Evolutionary conservation across 441 rosid species (phyloP).

Genomic region (Dalechampia spathulata): DNA sequence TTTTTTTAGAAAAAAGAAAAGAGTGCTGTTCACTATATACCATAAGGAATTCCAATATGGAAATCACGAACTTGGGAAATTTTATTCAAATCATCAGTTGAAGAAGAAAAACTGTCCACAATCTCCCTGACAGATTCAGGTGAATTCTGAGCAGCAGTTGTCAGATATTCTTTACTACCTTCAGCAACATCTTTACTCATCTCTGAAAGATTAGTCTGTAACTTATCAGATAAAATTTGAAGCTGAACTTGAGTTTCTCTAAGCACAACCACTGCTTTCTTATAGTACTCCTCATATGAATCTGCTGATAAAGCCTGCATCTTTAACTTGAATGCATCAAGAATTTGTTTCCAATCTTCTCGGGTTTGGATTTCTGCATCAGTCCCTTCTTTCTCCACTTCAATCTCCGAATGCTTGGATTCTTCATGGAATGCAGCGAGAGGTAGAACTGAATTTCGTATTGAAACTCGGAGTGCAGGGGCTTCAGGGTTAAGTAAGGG

Average conservation of each 20-base stretch:
- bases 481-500: too few relatives aligned
- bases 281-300: conserved; percentile 58
- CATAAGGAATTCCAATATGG: conserved; percentile 89
- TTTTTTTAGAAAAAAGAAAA: not conserved
- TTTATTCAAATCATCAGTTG: conserved; percentile 54
- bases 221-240: conserved; percentile 71
- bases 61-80: conserved; percentile 62
- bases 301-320: conserved; percentile 70
- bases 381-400: conserved; percentile 52
- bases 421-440: too few relatives aligned
- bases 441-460: too few relatives aligned
- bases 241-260: conserved; percentile 64
- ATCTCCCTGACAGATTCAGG: conserved; percentile 81
- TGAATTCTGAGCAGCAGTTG: conserved; percentile 54
- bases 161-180: conserved; percentile 59
- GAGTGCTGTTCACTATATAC: too few relatives aligned
- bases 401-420: conserved; percentile 49
- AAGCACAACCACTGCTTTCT: conserved; percentile 48
- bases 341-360: conserved; percentile 78
- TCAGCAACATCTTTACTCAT: conserved; percentile 55
- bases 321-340: conserved; percentile 57
- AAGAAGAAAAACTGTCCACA: conserved; percentile 51
- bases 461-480: too few relatives aligned
- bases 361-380: conserved; percentile 40
- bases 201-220: conserved; percentile 45